Percentiles rank a stretch among this genome's conserved stretches.
Conservation (phyloP, 768 basidiomycete genomes). For the Agrocybe chaxingu region DNA sequence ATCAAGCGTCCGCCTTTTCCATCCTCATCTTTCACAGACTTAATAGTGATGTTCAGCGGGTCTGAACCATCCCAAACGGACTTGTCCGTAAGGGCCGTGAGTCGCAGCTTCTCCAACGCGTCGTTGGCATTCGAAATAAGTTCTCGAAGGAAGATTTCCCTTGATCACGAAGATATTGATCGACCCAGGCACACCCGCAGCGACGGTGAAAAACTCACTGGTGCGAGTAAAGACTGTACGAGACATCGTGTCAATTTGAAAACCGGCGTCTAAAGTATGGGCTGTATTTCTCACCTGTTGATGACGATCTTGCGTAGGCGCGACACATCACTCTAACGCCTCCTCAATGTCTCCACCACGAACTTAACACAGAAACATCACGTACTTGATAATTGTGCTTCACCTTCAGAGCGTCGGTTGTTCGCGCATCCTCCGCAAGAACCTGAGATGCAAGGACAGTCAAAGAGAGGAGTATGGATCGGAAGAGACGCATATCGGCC, state of each 20-base stretch:
- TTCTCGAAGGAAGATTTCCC: slow-evolving; percentile 86
- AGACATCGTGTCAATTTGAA: slow-evolving; percentile 2
- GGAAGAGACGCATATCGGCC: slow-evolving; percentile 55
- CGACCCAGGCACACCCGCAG: not conserved
- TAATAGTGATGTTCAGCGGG: slow-evolving; percentile 88
- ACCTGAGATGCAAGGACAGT: slow-evolving; percentile 40
- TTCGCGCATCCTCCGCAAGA: slow-evolving; percentile 44
- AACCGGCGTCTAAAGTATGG: not conserved
- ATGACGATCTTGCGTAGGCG: slow-evolving; percentile 92
- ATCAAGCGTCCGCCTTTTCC: slow-evolving; percentile 69
- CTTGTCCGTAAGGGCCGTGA: slow-evolving; percentile 80
- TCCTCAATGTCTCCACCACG: not conserved
- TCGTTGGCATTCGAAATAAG: slow-evolving; percentile 94
- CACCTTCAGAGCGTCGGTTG: slow-evolving; percentile 33
- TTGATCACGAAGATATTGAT: slow-evolving; percentile 21
- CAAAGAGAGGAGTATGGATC: slow-evolving; percentile 45
- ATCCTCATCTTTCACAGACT: slow-evolving; percentile 64
- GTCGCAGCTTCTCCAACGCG: slow-evolving; percentile 90
- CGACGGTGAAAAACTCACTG: slow-evolving; percentile 38
- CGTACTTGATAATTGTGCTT: slow-evolving; percentile 73
- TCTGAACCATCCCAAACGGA: slow-evolving; percentile 64
- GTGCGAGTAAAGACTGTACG: slow-evolving; percentile 74
- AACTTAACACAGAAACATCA: not conserved
- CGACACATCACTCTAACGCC: slow-evolving; percentile 80
- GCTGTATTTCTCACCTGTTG: slow-evolving; percentile 54